A percentile compares a stretch with the other conserved stretches of the same genome.
phyloP scores from a whole-genome alignment of 2,329 filamentous ascomycete genomes.

The Dactylellina haptotyla region DNA sequence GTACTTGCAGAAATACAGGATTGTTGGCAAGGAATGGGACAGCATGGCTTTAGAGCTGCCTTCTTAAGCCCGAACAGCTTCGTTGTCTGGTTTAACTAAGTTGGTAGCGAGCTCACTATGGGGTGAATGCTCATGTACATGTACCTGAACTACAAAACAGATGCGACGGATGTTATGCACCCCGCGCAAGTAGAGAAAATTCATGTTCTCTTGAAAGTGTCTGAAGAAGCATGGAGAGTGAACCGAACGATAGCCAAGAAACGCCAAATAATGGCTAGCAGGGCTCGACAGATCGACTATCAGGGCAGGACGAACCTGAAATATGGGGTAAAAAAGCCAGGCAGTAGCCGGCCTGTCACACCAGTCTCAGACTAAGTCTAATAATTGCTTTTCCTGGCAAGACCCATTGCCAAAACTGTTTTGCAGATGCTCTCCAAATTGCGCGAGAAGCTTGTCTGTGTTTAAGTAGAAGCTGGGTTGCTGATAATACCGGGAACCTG shows the following conservation, averaged over 20 bases:
- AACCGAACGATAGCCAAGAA: slow-evolving; percentile 45
- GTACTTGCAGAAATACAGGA: slow-evolving; percentile 10
- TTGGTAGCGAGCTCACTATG: slow-evolving; percentile 48
- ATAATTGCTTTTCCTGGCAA: slow-evolving; percentile 46
- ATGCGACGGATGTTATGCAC: slow-evolving; percentile 36
- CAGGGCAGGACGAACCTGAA: slow-evolving; percentile 43
- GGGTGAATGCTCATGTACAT: slow-evolving; percentile 28
- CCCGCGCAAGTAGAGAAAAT: slow-evolving; percentile 26
- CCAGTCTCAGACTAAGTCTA: slow-evolving; percentile 10
- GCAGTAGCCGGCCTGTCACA: slow-evolving; percentile 39
- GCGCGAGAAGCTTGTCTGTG: slow-evolving; percentile 39
- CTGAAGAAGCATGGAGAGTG: slow-evolving; percentile 25
- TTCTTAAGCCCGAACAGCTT: slow-evolving; percentile 34
- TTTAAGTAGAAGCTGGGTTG: too few relatives aligned
- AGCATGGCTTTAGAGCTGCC: slow-evolving; percentile 43
- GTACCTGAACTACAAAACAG: slow-evolving; percentile 31
- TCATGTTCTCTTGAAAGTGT: slow-evolving; percentile 6
- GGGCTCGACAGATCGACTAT: slow-evolving; percentile 28
- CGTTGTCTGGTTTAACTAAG: slow-evolving; percentile 39
- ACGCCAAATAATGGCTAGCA: slow-evolving; percentile 31
- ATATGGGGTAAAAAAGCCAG: slow-evolving; percentile 40
- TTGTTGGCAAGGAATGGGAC: slow-evolving; percentile 12
- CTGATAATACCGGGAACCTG: too few relatives aligned
- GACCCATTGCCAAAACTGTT: slow-evolving; percentile 8
- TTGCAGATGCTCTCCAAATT: slow-evolving; percentile 46